These are phyloP conservation scores for Parmelia sp. DNA, from an alignment of 495 filamentous ascomycete species.

Conservation along the genomic window DNA sequence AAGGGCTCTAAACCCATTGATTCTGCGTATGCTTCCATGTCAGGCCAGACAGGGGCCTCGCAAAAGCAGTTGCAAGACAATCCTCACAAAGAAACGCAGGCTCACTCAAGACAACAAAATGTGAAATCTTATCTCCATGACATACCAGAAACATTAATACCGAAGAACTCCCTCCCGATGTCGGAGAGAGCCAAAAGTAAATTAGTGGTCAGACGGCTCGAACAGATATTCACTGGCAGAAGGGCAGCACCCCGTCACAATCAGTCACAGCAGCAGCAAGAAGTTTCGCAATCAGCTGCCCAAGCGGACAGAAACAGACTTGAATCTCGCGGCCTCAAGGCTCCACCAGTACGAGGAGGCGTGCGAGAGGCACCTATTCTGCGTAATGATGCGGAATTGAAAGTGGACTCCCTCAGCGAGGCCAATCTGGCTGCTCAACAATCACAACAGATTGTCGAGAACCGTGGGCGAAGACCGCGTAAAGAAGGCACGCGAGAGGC, in stretches of 20 bases:
- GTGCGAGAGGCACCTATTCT: conserved; percentile 46
- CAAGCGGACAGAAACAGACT: conserved; percentile 30
- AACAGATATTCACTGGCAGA: conserved; percentile 74
- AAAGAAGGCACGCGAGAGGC: conserved; percentile 47
- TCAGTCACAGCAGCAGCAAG: conserved; percentile 47
- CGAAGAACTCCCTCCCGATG: conserved; percentile 44
- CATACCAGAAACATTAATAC: conserved; percentile 54
- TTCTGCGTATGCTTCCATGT: conserved; percentile 71
- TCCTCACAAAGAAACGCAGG: background rate
- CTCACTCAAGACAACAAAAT: conserved; percentile 39
- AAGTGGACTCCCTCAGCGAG: conserved; percentile 19
- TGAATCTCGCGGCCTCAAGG: conserved; percentile 30
- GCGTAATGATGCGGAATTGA: conserved; percentile 18
- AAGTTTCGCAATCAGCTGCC: conserved; percentile 45
- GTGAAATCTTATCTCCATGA: conserved; percentile 46
- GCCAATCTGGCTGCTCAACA: conserved; percentile 5
- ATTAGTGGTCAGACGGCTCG: conserved; percentile 60
- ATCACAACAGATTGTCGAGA: conserved; percentile 25
- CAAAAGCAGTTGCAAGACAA: conserved; percentile 11
- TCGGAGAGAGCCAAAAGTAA: conserved; percentile 65
- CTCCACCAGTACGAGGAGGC: conserved; percentile 33
- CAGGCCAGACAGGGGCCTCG: conserved; percentile 28
- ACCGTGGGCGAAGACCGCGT: conserved; percentile 26
- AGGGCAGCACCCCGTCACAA: conserved; percentile 39
- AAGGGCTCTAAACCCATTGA: conserved; percentile 52